Percentiles rank a stretch among this genome's conserved stretches.
These are phyloP conservation scores for Euptelea pleiosperma DNA, from an alignment of 164 flowering plant species.

Conservation along the genomic window DNA sequence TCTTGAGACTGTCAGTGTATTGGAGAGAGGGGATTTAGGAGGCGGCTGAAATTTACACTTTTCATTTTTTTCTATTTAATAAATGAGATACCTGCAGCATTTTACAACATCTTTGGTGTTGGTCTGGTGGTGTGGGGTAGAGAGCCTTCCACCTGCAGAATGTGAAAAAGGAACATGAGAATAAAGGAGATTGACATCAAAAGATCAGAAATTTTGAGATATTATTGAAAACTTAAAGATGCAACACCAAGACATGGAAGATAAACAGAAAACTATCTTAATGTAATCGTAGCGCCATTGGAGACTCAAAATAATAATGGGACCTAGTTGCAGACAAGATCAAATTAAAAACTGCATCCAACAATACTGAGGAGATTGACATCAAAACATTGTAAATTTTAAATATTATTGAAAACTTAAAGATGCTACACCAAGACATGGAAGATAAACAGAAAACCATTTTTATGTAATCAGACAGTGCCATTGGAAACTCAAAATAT, in stretches of 20 bases:
- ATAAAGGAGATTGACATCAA: not conserved
- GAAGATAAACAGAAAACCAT: not conserved
- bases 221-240: not conserved
- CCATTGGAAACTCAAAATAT: not conserved
- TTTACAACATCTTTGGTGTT: not conserved
- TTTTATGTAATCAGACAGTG: not conserved
- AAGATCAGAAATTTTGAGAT: not conserved
- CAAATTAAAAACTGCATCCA: not conserved
- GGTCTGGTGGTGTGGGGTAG: not conserved
- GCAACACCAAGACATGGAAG: not conserved
- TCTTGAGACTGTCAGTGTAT: too few relatives aligned
- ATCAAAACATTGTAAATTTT: not conserved
- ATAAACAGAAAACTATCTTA: not conserved
- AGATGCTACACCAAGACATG: not conserved
- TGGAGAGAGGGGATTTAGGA: too few relatives aligned
- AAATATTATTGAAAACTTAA: not conserved
- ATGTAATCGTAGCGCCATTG: not conserved
- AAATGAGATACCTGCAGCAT: too few relatives aligned
- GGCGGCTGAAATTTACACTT: too few relatives aligned
- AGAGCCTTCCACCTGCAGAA: constrained; percentile 5
- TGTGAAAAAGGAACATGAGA: constrained; percentile 1
- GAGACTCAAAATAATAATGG: not conserved
- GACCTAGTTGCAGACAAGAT: not conserved
- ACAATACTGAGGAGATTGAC: not conserved
- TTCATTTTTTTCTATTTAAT: too few relatives aligned